phyloP scores from a whole-genome alignment of 1,284 basidiomycete genomes.

The Apiotrichum laibachii region DNA sequence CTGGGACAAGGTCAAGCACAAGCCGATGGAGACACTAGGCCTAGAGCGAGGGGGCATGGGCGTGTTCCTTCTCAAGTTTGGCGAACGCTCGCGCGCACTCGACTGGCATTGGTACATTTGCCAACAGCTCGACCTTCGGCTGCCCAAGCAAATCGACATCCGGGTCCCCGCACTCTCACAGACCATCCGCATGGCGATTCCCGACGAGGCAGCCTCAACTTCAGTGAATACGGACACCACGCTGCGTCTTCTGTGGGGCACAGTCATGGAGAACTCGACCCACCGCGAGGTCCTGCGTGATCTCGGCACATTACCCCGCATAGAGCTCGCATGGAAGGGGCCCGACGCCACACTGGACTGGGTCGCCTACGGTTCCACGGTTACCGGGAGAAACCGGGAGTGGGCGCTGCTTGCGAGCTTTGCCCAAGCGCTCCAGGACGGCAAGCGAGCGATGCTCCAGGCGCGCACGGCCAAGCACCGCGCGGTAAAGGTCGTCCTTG shows the following conservation, averaged over 20 bases:
- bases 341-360: constrained; percentile 44
- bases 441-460: constrained; percentile 27
- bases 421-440: constrained; percentile 13
- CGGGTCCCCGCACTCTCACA: constrained; percentile 35
- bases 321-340: constrained; percentile 45
- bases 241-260: constrained; percentile 33
- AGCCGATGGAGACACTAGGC: constrained; percentile 12
- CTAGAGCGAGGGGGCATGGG: constrained; percentile 10
- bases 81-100: constrained; percentile 40
- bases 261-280: constrained; percentile 30
- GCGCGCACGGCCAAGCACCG: constrained; percentile 42
- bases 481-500: constrained; percentile 30
- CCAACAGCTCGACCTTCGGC: constrained; percentile 39
- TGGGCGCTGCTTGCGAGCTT: constrained; percentile 48
- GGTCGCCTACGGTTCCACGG: constrained; percentile 39
- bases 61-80: constrained; percentile 45
- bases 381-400: constrained; percentile 33
- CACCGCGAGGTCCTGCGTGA: constrained; percentile 29
- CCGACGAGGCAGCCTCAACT: constrained; percentile 29
- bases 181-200: constrained; percentile 35
- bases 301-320: constrained; percentile 20
- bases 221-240: constrained; percentile 26
- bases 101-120: constrained; percentile 52
- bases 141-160: constrained; percentile 42
- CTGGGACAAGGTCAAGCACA: constrained; percentile 8